Conservation (phyloP, 306 rosid species). For the Cicer bijugum region DNA sequence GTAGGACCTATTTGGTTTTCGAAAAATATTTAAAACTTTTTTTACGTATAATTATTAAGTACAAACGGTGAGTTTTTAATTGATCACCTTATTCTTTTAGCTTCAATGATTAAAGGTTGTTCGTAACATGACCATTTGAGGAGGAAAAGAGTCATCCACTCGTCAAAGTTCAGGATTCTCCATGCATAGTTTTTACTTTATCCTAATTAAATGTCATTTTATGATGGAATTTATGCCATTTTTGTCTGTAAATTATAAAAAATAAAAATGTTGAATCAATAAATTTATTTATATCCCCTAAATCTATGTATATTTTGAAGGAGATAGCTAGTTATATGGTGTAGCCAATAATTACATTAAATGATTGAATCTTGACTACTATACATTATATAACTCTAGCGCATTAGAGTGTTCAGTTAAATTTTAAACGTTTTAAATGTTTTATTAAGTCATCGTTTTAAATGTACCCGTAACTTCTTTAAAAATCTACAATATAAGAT, state of each 20-base stretch:
- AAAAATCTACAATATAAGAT: too few species aligned
- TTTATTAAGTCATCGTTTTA: too few species aligned
- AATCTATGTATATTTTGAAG: conserved; percentile 14
- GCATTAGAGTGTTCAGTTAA: too few species aligned
- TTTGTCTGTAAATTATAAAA: background rate
- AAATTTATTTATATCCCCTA: background rate
- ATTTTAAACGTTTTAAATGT: too few species aligned
- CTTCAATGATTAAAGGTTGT: conserved; percentile 36
- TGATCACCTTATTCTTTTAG: conserved; percentile 22
- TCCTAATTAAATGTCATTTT: conserved; percentile 2
- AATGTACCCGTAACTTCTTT: too few species aligned
- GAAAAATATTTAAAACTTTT: background rate
- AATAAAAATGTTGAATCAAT: background rate
- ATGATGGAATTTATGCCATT: background rate
- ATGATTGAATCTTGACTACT: background rate
- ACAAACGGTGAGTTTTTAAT: background rate
- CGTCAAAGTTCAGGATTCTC: conserved; percentile 38
- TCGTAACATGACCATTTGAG: conserved; percentile 11
- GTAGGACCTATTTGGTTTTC: conserved; percentile 33
- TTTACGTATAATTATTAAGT: background rate
- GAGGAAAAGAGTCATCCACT: conserved; percentile 34
- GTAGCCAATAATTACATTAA: background rate
- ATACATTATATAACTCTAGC: too few species aligned
- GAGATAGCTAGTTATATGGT: background rate
- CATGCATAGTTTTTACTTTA: background rate